Conservation (phyloP, 2,329 filamentous ascomycete species). For the Aureobasidium sp. region DNA sequence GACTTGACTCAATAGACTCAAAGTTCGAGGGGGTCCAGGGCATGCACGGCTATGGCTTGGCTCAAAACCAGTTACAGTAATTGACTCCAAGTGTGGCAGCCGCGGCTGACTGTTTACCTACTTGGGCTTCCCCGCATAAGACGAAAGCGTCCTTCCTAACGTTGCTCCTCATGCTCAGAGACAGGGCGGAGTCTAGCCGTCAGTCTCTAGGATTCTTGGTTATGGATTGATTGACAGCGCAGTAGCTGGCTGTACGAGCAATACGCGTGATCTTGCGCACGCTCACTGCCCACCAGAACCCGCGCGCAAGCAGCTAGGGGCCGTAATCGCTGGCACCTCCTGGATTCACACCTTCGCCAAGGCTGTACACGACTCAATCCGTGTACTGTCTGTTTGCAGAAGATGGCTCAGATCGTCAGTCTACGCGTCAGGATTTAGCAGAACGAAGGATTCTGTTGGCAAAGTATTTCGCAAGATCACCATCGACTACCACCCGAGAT, state of each 20-base stretch:
- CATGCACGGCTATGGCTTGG: conserved; percentile 1
- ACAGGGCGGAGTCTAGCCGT: conserved; percentile 4
- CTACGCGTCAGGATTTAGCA: not conserved
- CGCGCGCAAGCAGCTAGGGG: not conserved
- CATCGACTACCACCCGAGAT: not conserved
- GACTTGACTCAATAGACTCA: not conserved
- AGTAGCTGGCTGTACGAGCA: not conserved
- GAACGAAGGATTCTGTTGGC: not conserved
- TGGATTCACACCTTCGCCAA: not conserved
- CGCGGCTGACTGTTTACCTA: conserved; percentile 5
- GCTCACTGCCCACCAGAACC: not conserved
- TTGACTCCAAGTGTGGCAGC: not conserved
- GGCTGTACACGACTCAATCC: not conserved
- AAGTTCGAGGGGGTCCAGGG: not conserved
- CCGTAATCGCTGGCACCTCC: not conserved
- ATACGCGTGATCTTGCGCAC: not conserved
- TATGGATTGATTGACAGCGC: not conserved
- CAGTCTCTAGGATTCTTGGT: not conserved
- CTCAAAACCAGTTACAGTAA: not conserved
- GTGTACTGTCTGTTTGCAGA: not conserved
- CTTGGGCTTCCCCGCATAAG: not conserved
- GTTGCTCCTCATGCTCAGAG: not conserved
- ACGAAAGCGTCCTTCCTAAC: not conserved
- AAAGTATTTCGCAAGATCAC: not conserved
- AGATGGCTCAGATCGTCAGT: not conserved